Evolutionary conservation across 2,329 filamentous ascomycete species (phyloP), one percentile per base, ranked within the genome.

Genomic region (Anthostomella pinea): DNA sequence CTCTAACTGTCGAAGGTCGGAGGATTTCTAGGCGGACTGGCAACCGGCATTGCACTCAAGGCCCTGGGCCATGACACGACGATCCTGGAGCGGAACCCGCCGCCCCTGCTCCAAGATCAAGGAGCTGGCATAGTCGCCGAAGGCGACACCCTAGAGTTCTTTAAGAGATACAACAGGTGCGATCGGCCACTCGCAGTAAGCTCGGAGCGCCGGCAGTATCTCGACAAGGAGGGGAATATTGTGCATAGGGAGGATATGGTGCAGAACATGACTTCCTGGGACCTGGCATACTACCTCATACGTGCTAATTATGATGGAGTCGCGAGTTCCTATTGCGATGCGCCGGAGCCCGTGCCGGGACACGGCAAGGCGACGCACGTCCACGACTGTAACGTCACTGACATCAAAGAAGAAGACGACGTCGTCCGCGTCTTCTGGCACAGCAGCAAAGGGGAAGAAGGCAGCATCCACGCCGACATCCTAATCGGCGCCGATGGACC

Each of bases 251-350:
- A 57, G 16, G 54, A 62, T 14, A 57, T 57, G 39, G 42, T 49
- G 20, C 68, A 71, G 48, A 56, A 58, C 38, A 72, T 72, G 69
- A 71, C 66, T 3, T 68, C 65, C 14, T 72, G 69, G 69, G 68
- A 71, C 36, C 37, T 71, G 22, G 53, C 67, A 7, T 72, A 71
- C 43, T 56, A 67, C 33, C 41, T 70, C 6, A 56, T 71, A 42
- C 58, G 69, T 19, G 66, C 66, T 38, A 65, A 68, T 34, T 69
- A 67, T 32, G 68, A 72, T 38, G 64, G 64, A 2, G 32, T 55
- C 8, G 32, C 52, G 21, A 61, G 53, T 31, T 15, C 50, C 1
- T 63, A 65, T 36, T 63, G 46, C 42, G 43, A 58, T 4, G 56
- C 54, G 0, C 60, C 59, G 3, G 38, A 38, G 1, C 45, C 49